These are phyloP conservation scores for Salix arbutifolia DNA, from an alignment of 345 rosid species.

Conservation along the genomic window DNA sequence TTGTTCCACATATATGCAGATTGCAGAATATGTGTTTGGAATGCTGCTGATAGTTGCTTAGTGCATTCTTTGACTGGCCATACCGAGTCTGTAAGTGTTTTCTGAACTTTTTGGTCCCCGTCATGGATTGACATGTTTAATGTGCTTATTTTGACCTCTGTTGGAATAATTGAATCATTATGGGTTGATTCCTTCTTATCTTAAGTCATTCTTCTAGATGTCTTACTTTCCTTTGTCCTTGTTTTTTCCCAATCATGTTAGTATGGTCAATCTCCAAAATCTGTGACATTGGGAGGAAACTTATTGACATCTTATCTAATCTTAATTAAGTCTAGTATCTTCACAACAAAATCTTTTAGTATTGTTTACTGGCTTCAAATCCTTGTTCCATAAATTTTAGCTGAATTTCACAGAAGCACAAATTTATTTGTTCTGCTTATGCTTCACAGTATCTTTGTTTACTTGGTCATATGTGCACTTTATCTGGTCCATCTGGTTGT, in stretches of 20 bases:
- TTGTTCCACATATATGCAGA: constrained; percentile 46
- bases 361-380: not conserved
- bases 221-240: too few species aligned
- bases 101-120: not conserved
- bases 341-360: constrained; percentile 2
- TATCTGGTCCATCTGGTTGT: not conserved
- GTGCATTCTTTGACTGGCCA: constrained; percentile 98
- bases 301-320: not conserved
- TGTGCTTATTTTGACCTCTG: not conserved
- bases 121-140: not conserved
- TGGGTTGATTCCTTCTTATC: too few species aligned
- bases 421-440: constrained; percentile 1
- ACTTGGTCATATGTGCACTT: not conserved
- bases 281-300: too few species aligned
- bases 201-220: too few species aligned
- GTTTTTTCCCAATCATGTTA: too few species aligned
- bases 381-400: not conserved
- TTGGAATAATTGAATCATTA: too few species aligned
- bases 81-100: constrained; percentile 75
- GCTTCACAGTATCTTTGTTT: not conserved
- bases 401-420: not conserved
- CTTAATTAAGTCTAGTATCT: not conserved
- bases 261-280: too few species aligned
- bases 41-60: constrained; percentile 94
- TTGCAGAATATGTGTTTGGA: constrained; percentile 99